phyloP scores from a whole-genome alignment of 2,329 filamentous ascomycete genomes.

The Sporothrix phasma region DNA sequence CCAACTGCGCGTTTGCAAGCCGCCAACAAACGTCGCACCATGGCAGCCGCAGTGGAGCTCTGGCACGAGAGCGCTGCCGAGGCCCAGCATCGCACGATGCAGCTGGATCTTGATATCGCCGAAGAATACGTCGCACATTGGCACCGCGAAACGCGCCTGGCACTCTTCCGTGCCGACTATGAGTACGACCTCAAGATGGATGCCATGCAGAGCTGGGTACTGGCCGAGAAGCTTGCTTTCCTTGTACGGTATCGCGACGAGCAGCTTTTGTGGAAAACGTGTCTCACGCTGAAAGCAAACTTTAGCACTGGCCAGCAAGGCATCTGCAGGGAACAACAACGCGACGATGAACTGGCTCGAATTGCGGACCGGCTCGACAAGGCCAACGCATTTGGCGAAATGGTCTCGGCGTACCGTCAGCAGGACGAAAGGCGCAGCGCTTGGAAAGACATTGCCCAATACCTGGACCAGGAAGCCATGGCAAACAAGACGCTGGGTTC shows the following conservation, averaged over 20 bases:
- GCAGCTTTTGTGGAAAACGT: constrained; percentile 11
- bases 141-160: constrained; percentile 23
- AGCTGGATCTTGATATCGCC: constrained; percentile 14
- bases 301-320: background rate
- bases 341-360: background rate
- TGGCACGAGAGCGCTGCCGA: constrained; percentile 10
- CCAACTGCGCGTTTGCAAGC: constrained; percentile 10
- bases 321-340: background rate
- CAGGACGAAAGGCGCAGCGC: background rate
- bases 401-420: background rate
- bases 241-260: constrained; percentile 21
- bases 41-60: background rate
- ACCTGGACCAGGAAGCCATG: background rate
- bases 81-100: background rate
- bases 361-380: constrained; percentile 10
- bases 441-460: background rate
- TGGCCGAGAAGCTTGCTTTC: constrained; percentile 23
- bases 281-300: background rate
- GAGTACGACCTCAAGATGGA: constrained; percentile 17
- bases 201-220: constrained; percentile 23
- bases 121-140: constrained; percentile 22
- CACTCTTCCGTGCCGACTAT: constrained; percentile 17
- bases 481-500: background rate
- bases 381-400: background rate
- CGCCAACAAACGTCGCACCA: background rate